Conservation (phyloP, 345 rosid species). For the Salix viminalis region DNA sequence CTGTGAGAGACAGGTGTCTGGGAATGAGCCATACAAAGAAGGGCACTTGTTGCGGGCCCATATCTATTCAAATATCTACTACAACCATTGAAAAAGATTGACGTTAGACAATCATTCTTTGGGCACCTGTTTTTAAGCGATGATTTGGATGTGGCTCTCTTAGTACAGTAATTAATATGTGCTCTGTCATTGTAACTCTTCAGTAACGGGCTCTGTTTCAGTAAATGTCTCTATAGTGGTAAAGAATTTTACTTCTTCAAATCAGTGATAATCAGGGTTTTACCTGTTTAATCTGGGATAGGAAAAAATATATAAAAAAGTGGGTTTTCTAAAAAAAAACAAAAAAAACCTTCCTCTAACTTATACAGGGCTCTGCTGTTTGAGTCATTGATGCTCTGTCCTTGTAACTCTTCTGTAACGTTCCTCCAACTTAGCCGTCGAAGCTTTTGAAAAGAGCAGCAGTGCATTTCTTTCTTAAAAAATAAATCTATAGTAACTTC, state of each 20-base stretch:
- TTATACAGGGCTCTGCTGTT: not conserved
- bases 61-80: not conserved
- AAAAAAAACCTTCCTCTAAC: too few relatives aligned
- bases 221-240: not conserved
- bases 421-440: not conserved
- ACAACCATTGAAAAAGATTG: not conserved
- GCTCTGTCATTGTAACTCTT: too few relatives aligned
- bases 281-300: too few relatives aligned
- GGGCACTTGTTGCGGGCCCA: slow-evolving; percentile 1
- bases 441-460: not conserved
- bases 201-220: not conserved
- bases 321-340: too few relatives aligned
- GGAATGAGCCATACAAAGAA: slow-evolving; percentile 1
- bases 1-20: not conserved
- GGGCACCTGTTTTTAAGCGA: not conserved
- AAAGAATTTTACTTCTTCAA: too few relatives aligned
- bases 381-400: not conserved
- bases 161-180: not conserved
- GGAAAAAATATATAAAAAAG: too few relatives aligned
- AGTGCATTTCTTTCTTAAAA: not conserved
- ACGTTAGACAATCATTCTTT: not conserved
- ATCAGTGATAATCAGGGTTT: too few relatives aligned
- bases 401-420: not conserved
- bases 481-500: not conserved
- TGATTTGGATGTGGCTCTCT: not conserved